Evolutionary conservation across 495 filamentous ascomycete species (phyloP).

Genomic region (Pseudoneurospora amorphoporcata): DNA sequence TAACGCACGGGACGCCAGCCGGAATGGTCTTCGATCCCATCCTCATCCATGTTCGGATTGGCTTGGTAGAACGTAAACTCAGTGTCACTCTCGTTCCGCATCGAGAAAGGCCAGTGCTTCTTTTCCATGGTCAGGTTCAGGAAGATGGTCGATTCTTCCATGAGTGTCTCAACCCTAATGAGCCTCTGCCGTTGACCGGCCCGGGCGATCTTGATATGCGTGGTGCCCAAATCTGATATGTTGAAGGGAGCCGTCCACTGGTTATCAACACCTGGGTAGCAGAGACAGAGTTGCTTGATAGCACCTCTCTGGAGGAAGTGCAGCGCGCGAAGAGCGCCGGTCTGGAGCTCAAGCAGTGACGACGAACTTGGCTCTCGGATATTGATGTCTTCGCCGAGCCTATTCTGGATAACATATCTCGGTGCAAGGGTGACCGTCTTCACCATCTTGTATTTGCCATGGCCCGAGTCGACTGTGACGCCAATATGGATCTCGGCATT

Average conservation of each 20-base stretch:
- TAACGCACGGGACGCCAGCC: conserved; percentile 88
- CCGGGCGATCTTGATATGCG: conserved; percentile 88
- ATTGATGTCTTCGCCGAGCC: conserved; percentile 74
- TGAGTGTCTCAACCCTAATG: conserved; percentile 76
- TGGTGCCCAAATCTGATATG: conserved; percentile 83
- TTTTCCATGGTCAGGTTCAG: conserved; percentile 80
- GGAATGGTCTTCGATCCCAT: conserved; percentile 69
- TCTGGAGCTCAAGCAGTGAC: conserved; percentile 62
- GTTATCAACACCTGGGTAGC: conserved; percentile 91
- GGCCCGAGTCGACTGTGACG: conserved; percentile 75
- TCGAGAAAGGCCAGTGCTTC: conserved; percentile 95
- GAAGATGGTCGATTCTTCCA: conserved; percentile 89
- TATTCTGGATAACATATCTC: conserved; percentile 90
- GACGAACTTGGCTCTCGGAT: conserved; percentile 84
- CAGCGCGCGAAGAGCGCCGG: conserved; percentile 67
- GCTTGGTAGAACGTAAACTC: conserved; percentile 94
- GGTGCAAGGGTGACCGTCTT: conserved; percentile 92
- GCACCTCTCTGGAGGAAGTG: conserved; percentile 71
- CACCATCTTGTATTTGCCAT: conserved; percentile 94
- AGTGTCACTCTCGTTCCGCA: conserved; percentile 92
- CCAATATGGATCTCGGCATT: conserved; percentile 83
- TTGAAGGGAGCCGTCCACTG: conserved; percentile 98
- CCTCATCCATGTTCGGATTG: conserved; percentile 60
- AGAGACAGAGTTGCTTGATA: conserved; percentile 82
- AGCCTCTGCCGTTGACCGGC: conserved; percentile 80